Evolutionary conservation across 2,329 filamentous ascomycete species (phyloP), one percentile per base, ranked within the genome.

Genomic region (Penicillium rolfsii): DNA sequence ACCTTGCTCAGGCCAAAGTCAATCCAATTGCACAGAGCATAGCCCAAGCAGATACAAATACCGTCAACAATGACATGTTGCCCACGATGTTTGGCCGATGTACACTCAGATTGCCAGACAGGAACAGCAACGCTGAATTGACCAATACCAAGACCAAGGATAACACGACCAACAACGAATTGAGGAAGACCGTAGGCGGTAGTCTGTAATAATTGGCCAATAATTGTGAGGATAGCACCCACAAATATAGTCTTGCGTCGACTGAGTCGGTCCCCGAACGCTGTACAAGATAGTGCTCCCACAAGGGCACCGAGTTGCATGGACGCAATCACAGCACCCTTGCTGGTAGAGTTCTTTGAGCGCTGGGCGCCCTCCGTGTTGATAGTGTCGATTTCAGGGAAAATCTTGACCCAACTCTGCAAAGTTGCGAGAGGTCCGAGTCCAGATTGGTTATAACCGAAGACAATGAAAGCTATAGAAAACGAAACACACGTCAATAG

Each of bases 131-230:
- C 79, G 4, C 79, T 81, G 53, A 80, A 80, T 62, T 82, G 70
- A 16, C 81, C 78, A 53, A 82, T 81, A 7, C 82, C 83, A 52
- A 82, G 67, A 28, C 82, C 82, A 12, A 81, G 79, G n/a, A 84
- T 73, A 19, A 84, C 58, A 55, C 82, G 77, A 6, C 80, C 81
- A 30, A 81, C 74, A 50, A 83, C 79, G 55, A 84, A 77, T 59
- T 83, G 81, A 1, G 76, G 66, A n/a, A 82, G 71, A 2, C 64
- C 57, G 64, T 79, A 83, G 5, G 81, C 73, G 6, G 80, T 73
- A 22, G 72, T 73, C 65, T 83, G 80, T 19, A 84, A 73, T 33
- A 75, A 69, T 45, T 77, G 76, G 22, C 81, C 82, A 43, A 84
- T 67, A 8, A 81, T 71, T 66, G 82, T 81, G 60, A 82, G 76